Percentiles rank a stretch among this genome's conserved stretches.
These are phyloP conservation scores for Achlya hypogyna DNA, from an alignment of 352 stramenopile genomes.

Conservation along the genomic window DNA sequence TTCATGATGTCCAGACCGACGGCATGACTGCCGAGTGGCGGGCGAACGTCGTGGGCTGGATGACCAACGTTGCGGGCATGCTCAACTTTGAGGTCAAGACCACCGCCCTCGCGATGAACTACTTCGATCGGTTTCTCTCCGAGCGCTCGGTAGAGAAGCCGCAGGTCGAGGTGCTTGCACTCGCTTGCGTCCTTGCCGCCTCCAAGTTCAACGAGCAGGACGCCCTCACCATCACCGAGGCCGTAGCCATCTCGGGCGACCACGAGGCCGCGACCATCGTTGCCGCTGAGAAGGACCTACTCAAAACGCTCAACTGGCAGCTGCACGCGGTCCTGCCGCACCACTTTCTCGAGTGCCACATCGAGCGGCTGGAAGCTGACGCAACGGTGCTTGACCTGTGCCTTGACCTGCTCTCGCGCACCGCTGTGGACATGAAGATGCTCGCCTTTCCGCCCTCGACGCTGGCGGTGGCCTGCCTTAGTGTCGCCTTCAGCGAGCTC, in stretches of 20 bases:
- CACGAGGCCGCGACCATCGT: background rate
- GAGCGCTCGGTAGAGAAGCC: background rate
- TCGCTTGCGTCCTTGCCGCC: conserved; percentile 9
- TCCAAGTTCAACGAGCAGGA: conserved; percentile 21
- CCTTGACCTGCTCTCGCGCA: background rate
- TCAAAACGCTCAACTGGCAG: conserved; percentile 7
- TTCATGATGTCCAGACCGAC: background rate
- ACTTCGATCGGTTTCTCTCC: conserved; percentile 17
- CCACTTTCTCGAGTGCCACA: conserved; percentile 8
- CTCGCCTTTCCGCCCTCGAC: conserved; percentile 2
- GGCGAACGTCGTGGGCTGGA: conserved; percentile 8
- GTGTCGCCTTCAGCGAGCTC: background rate
- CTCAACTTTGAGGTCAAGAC: conserved; percentile 12
- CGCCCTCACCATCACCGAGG: background rate
- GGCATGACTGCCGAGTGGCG: conserved; percentile 15
- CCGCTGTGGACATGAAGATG: background rate
- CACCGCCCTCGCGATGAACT: conserved; percentile 9
- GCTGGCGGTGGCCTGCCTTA: background rate
- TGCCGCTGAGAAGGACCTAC: background rate
- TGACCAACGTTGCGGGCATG: background rate
- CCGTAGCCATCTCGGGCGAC: background rate
- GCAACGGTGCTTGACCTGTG: background rate
- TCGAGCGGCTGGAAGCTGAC: background rate
- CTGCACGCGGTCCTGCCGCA: background rate
- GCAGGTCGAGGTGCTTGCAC: conserved; percentile 9